Evolutionary conservation across 768 basidiomycete species (phyloP).

Genomic region (Tulasnella sp.): DNA sequence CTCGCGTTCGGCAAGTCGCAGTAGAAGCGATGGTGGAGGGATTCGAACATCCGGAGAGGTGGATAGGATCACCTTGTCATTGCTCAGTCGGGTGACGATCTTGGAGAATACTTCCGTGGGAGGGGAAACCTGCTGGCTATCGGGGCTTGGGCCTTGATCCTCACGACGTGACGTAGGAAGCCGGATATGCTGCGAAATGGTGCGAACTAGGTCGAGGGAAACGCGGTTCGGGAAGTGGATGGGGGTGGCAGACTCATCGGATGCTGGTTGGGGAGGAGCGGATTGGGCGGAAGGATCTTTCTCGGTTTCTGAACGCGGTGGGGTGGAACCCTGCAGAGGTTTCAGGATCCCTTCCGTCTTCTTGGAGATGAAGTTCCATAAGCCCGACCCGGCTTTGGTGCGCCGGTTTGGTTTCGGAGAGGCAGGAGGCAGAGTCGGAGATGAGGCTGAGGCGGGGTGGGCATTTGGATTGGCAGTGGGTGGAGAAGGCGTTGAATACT

Average conservation of each 20-base stretch:
- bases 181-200: slow-evolving; percentile 28
- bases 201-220: slow-evolving; percentile 28
- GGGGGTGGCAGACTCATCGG: slow-evolving; percentile 17
- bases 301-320: background rate
- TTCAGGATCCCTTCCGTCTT: slow-evolving; percentile 45
- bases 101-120: slow-evolving; percentile 46
- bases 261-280: background rate
- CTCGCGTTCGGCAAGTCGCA: slow-evolving; percentile 58
- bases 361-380: slow-evolving; percentile 48
- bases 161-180: slow-evolving; percentile 21
- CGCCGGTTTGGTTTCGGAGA: slow-evolving; percentile 18
- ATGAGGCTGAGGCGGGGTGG: slow-evolving; percentile 2
- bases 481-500: slow-evolving; percentile 5
- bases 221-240: slow-evolving; percentile 8
- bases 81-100: slow-evolving; percentile 50
- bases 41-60: slow-evolving; percentile 58
- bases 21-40: slow-evolving; percentile 54
- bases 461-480: slow-evolving; percentile 39
- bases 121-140: slow-evolving; percentile 37
- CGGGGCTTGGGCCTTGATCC: background rate
- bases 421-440: slow-evolving; percentile 16
- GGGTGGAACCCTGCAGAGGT: slow-evolving; percentile 3
- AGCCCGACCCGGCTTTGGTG: slow-evolving; percentile 38
- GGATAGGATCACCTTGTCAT: slow-evolving; percentile 51
- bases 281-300: slow-evolving; percentile 35